Evolutionary conservation across 768 basidiomycete genomes (phyloP), one percentile per base, ranked within the genome.

Genomic region (Naematelia aurantialba): DNA sequence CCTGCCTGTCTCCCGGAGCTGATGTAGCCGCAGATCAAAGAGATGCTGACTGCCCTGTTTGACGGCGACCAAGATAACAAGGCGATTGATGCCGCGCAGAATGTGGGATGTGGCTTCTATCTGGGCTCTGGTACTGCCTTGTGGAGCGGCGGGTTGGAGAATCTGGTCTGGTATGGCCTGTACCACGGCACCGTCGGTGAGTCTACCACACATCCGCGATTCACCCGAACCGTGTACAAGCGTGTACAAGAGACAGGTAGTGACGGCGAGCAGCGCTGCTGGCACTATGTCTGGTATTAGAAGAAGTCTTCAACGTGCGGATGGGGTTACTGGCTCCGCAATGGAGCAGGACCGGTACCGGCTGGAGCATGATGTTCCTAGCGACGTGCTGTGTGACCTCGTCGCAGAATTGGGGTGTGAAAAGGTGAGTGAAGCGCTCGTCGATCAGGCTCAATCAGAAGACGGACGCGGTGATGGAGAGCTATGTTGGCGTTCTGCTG

Each of bases 241-340:
- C n/a, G n/a, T n/a, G n/a, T n/a, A n/a, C n/a, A n/a, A n/a, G n/a
- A n/a, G n/a, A n/a, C n/a, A n/a, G n/a, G n/a, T n/a, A n/a, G n/a
- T n/a, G n/a, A n/a, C n/a, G n/a, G n/a, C n/a, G n/a, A n/a, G n/a
- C 39, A 67, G 69, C 58, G 29, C 31, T 73, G 11, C 29, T 72
- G 1, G 61, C 62, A 21, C 26, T 70, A 42, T 61, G 65, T 58
- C 52, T 73, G 19, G 61, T 70, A 11, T 44, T 55, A 0, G 71
- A 73, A 27, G 71, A 73, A 55, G 12, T 59, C 5, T 46, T 68
- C 14, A 73, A 73, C 50, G 57, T 70, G 13, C 56, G 71, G 8
- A 56, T 73, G 31, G 71, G 71, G 0, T 57, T 63, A 14, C 66
- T 73, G 21, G 66, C 66, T 2, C 71, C 71, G 0, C 71, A 73